Evolutionary conservation across 2,329 filamentous ascomycete genomes (phyloP), one percentile per base, ranked within the genome.

Genomic region (Aureobasidium sp.): DNA sequence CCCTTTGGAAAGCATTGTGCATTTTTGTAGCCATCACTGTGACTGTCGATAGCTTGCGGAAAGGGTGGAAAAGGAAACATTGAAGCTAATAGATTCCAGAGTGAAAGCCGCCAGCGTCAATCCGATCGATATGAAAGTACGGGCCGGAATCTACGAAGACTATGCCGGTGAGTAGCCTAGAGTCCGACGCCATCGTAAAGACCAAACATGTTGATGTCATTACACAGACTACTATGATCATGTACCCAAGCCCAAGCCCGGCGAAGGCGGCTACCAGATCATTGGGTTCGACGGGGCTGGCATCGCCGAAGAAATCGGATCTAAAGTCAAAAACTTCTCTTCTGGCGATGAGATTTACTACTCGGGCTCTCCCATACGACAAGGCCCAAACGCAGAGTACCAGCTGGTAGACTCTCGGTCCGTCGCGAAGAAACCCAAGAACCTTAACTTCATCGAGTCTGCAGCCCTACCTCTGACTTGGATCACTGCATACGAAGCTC

Each of bases 331-430:
- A 12, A 69, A 69, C 33, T 78, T 77, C 70, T 71, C 74, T 35
- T 52, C 68, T 12, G 78, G 78, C 12, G 78, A 79, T 62, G 72
- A 76, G 53, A 70, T 80, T 44, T 79, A 71, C 71, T 79, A 75
- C 64, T 69, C 74, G 12, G 74, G 72, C 17, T 71, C 66, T 35
- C 75, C 76, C 0, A 71, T 73, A 17, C 64, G 71, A 7, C 77
- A 75, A 56, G 78, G 78, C 27, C 69, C 72, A 8, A 76, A 77
- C 63, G 76, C 77, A 7, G 75, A 79, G 67, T 72, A 73, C 44
- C 70, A 75, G 52, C 67, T 78, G 22, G 74, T 79, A 22, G 75
- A 79, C 64, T 71, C 72, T 63, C 69, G 75, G 24, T 70, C 71
- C 61, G 72, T 72, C 15, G 74, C 73, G 5, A 67, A 68, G 56